phyloP scores from a whole-genome alignment of 2,329 filamentous ascomycete species.

The Monosporascus cannonballus region DNA sequence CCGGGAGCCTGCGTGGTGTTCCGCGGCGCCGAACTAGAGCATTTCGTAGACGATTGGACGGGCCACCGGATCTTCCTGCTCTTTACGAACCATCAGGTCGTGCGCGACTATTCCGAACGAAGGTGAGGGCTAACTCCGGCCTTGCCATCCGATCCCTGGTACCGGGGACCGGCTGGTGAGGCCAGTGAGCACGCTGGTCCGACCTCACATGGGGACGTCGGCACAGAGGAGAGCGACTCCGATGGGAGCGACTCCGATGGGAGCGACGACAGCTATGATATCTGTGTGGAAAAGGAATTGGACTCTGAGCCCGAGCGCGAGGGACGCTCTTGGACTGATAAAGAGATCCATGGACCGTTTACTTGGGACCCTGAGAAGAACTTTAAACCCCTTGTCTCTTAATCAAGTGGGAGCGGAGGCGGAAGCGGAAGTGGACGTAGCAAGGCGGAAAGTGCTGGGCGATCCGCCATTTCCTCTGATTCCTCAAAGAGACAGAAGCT shows the following conservation, averaged over 20 bases:
- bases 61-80: constrained; percentile 4
- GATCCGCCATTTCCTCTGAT: too few relatives aligned
- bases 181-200: not conserved
- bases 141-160: not conserved
- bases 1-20: constrained; percentile 4
- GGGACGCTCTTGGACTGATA: not conserved
- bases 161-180: too few relatives aligned
- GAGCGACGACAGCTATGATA: not conserved
- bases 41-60: constrained; percentile 5
- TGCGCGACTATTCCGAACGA: constrained; percentile 2
- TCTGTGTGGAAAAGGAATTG: not conserved
- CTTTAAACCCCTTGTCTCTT: not conserved
- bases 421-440: not conserved
- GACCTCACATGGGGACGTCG: too few relatives aligned
- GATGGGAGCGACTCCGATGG: not conserved
- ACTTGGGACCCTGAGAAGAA: not conserved
- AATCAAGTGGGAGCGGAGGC: not conserved
- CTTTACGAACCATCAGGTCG: constrained; percentile 5
- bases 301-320: not conserved
- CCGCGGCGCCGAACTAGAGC: constrained; percentile 2
- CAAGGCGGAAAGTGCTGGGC: not conserved
- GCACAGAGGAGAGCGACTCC: not conserved
- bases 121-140: not conserved
- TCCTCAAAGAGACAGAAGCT: too few relatives aligned
- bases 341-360: not conserved